Conservation (phyloP, 192 early-diverging fungal genomes). For the Helicostylum pulchrum region DNA sequence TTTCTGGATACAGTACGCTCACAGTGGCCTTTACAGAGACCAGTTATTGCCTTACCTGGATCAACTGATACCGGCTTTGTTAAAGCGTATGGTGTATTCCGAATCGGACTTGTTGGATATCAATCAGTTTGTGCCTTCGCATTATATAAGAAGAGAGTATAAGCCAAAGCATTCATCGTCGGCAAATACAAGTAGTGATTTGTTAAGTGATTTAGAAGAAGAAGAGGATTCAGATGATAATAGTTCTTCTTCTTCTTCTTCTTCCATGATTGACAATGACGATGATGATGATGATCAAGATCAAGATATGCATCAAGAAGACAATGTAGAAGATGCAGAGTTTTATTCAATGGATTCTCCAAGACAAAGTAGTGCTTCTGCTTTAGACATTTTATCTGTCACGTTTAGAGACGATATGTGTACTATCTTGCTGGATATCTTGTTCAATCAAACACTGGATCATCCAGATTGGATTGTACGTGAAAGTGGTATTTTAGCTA, state of each 20-base stretch:
- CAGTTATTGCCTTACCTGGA: conserved; percentile 61
- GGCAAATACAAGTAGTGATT: no score
- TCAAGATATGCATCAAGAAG: conserved; percentile 75
- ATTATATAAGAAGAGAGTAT: no score
- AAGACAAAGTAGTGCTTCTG: conserved; percentile 93
- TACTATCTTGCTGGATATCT: conserved; percentile 72
- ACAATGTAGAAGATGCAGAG: conserved; percentile 83
- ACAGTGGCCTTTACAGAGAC: conserved; percentile 74
- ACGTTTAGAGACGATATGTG: conserved; percentile 81
- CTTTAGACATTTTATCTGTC: conserved; percentile 86
- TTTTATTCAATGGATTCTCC: conserved; percentile 89
- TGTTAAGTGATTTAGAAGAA: background rate
- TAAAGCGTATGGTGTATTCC: conserved; percentile 92
- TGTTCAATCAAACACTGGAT: conserved; percentile 73
- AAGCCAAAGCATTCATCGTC: no score
- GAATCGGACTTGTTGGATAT: conserved; percentile 76
- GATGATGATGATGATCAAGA: conserved; percentile 37
- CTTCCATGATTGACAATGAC: conserved; percentile 6
- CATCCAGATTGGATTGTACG: conserved; percentile 83
- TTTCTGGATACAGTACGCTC: conserved; percentile 94
- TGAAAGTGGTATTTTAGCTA: conserved; percentile 92
- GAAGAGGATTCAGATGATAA: conserved; percentile 53
- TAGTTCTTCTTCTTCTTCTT: conserved; percentile 34
- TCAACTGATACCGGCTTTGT: conserved; percentile 82
- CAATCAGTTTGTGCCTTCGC: no score